Conservation (phyloP, 257 asterid genomes). For the Parsonsia alboflavescens region DNA sequence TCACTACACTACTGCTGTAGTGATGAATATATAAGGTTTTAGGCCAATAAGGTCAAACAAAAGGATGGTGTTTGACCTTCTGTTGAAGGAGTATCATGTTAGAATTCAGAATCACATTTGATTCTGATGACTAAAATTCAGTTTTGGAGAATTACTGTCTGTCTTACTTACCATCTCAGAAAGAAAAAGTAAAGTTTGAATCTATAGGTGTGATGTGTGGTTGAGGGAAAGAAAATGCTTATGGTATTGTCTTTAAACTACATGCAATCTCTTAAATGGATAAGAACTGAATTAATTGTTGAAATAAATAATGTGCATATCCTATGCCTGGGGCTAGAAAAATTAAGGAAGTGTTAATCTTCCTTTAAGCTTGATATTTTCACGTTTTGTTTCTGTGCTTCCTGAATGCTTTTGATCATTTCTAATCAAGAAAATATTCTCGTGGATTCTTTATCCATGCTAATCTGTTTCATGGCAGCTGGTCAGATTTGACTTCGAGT, state of each 20-base stretch:
- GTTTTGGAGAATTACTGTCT: too few species aligned
- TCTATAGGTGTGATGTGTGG: neutral
- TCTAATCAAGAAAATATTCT: neutral
- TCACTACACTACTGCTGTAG: too few species aligned
- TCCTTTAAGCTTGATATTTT: neutral
- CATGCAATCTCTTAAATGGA: neutral
- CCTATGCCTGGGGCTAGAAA: neutral
- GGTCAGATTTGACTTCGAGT: neutral
- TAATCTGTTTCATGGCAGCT: neutral
- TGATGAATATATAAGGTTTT: too few species aligned
- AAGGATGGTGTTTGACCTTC: too few species aligned
- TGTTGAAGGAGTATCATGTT: too few species aligned
- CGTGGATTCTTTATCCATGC: neutral
- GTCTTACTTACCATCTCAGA: neutral
- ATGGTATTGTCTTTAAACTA: neutral
- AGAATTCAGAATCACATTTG: too few species aligned
- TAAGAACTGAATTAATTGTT: neutral
- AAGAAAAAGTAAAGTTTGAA: neutral
- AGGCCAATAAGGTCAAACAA: too few species aligned
- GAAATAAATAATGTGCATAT: neutral
- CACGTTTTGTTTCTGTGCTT: neutral
- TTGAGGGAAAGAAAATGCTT: neutral
- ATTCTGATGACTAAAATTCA: too few species aligned
- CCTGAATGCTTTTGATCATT: neutral
- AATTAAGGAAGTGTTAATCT: neutral